Evolutionary conservation across 768 basidiomycete genomes (phyloP).

Genomic region (Boletus vermiculosoides): DNA sequence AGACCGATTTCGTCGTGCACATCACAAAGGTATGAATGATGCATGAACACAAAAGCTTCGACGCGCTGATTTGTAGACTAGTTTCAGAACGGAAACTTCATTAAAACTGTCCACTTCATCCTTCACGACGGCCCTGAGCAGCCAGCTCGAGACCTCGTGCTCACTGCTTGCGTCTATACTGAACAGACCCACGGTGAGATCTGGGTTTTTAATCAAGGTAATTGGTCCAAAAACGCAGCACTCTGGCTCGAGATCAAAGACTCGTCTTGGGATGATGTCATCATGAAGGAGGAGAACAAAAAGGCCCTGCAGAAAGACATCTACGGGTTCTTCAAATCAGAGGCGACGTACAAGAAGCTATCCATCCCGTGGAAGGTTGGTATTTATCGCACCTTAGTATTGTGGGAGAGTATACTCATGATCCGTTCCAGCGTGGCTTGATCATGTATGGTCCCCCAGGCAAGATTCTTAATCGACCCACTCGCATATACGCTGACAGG

Average conservation of each 20-base stretch:
- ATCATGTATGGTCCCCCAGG: constrained; percentile 85
- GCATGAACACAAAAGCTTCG: not conserved
- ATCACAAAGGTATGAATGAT: constrained; percentile 42
- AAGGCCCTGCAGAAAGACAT: constrained; percentile 67
- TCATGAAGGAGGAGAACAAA: constrained; percentile 71
- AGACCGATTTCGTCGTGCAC: constrained; percentile 57
- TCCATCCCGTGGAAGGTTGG: constrained; percentile 80
- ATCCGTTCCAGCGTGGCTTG: constrained; percentile 58
- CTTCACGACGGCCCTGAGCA: constrained; percentile 62
- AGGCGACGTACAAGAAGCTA: constrained; percentile 68
- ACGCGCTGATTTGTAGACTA: constrained; percentile 13
- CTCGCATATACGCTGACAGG: not conserved
- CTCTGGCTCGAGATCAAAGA: constrained; percentile 65
- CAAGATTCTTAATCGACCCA: constrained; percentile 18
- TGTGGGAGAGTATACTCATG: not conserved
- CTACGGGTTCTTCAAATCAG: constrained; percentile 76
- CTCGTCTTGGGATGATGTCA: constrained; percentile 72
- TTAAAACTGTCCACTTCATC: constrained; percentile 43
- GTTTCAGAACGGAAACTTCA: constrained; percentile 30
- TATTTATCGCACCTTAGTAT: not conserved
- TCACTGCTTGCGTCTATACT: constrained; percentile 50
- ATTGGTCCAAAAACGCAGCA: constrained; percentile 59
- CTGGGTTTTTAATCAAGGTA: constrained; percentile 73
- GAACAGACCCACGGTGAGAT: constrained; percentile 64
- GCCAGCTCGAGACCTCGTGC: constrained; percentile 48